Evolutionary conservation across 2,329 filamentous ascomycete genomes (phyloP), one percentile per base, ranked within the genome.

Genomic region (Ciborinia camelliae): DNA sequence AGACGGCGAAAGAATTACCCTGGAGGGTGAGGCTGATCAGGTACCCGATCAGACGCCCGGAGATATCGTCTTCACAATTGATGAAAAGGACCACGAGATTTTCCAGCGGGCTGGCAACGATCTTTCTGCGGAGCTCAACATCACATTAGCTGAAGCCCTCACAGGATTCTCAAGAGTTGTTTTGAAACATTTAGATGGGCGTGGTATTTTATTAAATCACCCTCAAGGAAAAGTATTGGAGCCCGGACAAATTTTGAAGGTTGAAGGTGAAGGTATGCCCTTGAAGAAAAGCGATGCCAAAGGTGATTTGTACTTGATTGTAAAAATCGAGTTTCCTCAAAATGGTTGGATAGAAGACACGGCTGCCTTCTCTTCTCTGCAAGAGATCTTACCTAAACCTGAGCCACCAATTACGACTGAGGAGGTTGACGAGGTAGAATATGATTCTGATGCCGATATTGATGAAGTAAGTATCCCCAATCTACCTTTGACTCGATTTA

Each of bases 1-100:
- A 81, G 88, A 96, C 76, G 93, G 93, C 69, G 94, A 99, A 74
- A 87, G 87, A 70, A 97, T 99, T 72, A 86, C 93, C 12, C 82
- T 99, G 5, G 89, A 96, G 75, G 94, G 94, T 66, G 95, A 99
- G 78, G 95, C 94, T 39, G 95, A 99, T 74, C 94, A 99, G 78
- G 81, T 89, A 51, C 94, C 94, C 0, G 91, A 93, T 73, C 90
- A 94, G 76, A 90, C 89, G 63, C 93, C 94, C 0, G 95, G 95
- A 64, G 92, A 98, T 74, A 94, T 99, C 71, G 84, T 98, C 71
- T 98, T 99, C 79, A 88, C 90, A 28, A 79, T 99, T 2, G 84
- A 88, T 1, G 92, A 99, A 78, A 86, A 90, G 70, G 84, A 87
- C 1, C 94, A 99, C 76, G 87, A 91, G 1, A 78, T 84, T 7